Evolutionary conservation across 1,284 basidiomycete genomes (phyloP), one percentile per base, ranked within the genome.

Genomic region (Agroathelia rolfsii): DNA sequence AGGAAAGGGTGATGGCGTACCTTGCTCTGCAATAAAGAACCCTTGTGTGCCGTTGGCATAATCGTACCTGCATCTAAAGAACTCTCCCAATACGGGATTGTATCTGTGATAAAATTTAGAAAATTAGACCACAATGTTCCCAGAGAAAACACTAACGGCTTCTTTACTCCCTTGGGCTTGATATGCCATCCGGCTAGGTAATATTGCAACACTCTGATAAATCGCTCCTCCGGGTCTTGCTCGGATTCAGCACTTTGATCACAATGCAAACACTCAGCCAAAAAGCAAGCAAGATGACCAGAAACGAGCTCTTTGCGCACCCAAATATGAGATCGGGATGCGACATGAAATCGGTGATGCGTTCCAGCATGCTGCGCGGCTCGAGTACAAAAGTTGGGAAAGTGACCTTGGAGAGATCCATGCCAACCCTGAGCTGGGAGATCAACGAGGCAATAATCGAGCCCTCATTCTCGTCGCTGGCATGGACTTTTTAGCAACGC

Each of bases 161-260:
- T 98, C 82, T 98, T 98, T 43, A 98, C 95, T 35, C 94, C 94
- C 59, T 92, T 95, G 24, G 94, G 93, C 62, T 98, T 97, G 64
- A 97, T 95, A 59, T 98, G 95, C 94, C 94, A 99, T 27, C 94
- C 94, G n/a, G 88, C 86, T 27, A 97, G 78, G 54, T 97, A 98
- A 58, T 95, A 97, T 37, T 87, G 82, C 32, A 96, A 69, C 3
- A 97, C 87, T 36, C 81, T 73, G 42, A 96, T 68, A 58, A 97
- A 97, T 23, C 95, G 71, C 51, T 95, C 88, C 53, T 95, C 84
- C 21, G 89, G 75, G 48, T 89, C 77, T 26, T 74, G 66, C 48
- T 75, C 74, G 20, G 72, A 55, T 48, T 87, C 83, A 30, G 83
- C 84, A 32, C 86, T 86, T 49, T 35, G 36, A n/a, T n/a, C n/a